A percentile compares a stretch with the other conserved stretches of the same genome.
Evolutionary conservation across 140 eudicot genomes (phyloP).

Genomic region (Ambrosia hybrid): DNA sequence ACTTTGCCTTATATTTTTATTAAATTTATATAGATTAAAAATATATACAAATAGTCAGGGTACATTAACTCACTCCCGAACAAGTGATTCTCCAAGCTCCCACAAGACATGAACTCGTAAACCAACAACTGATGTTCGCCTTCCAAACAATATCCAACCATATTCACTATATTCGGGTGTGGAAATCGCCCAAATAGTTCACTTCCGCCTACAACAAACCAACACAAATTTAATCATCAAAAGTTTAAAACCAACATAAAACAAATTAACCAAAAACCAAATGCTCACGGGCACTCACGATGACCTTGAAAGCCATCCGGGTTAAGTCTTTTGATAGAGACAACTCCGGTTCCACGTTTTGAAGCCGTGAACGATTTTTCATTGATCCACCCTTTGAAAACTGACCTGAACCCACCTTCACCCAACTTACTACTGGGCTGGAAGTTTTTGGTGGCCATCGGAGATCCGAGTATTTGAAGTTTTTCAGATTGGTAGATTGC

Average conservation of each 20-base stretch:
- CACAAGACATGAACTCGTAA: constrained; percentile 77
- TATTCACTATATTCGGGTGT: constrained; percentile 65
- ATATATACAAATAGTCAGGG: no score
- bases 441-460: no score
- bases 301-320: constrained; percentile 83
- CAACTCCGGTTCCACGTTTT: constrained; percentile 75
- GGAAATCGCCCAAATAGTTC: constrained; percentile 67
- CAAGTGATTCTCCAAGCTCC: constrained; percentile 75
- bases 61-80: constrained; percentile 44
- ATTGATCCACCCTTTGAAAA: constrained; percentile 89
- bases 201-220: constrained; percentile 62
- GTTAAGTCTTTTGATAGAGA: constrained; percentile 81
- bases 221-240: constrained; percentile 3
- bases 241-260: no score
- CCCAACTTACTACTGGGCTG: no score
- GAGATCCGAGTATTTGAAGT: no score
- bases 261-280: no score
- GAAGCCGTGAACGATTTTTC: constrained; percentile 42
- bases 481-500: no score
- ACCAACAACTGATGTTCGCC: constrained; percentile 67
- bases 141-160: constrained; percentile 73
- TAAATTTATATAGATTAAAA: no score
- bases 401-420: constrained; percentile 88
- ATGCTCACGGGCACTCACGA: constrained; percentile 76
- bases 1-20: no score